Conservation (phyloP, 805 yeast species). For the Kodamaea laetipori region DNA sequence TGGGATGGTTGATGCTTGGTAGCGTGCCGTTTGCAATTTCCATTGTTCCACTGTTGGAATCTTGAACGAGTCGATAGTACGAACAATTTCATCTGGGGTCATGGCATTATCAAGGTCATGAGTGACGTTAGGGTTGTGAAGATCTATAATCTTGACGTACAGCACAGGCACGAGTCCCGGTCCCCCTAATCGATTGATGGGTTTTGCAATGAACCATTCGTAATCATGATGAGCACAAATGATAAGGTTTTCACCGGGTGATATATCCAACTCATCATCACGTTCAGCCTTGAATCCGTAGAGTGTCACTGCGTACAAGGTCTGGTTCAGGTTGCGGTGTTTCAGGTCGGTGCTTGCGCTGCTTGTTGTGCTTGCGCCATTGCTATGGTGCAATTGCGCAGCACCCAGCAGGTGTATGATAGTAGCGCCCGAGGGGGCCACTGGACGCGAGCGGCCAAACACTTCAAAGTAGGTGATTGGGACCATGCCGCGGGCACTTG, state of each 20-base stretch:
- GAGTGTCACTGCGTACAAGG: constrained; percentile 80
- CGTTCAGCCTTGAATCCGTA: constrained; percentile 85
- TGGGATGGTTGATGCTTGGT: constrained; percentile 86
- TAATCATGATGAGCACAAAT: constrained; percentile 94
- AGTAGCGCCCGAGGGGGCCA: constrained; percentile 12
- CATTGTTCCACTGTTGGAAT: constrained; percentile 95
- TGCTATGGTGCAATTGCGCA: constrained; percentile 17
- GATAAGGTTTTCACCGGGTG: constrained; percentile 84
- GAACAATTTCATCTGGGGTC: constrained; percentile 41
- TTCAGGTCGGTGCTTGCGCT: constrained; percentile 5
- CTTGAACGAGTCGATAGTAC: constrained; percentile 62
- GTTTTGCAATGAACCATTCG: constrained; percentile 98
- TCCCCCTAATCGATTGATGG: constrained; percentile 91
- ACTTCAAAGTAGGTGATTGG: constrained; percentile 84
- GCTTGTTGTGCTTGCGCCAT: constrained; percentile 20
- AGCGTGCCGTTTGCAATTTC: constrained; percentile 88
- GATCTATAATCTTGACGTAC: constrained; percentile 83
- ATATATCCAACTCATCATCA: constrained; percentile 81
- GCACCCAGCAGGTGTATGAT: constrained; percentile 17
- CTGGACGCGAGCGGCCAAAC: constrained; percentile 59
- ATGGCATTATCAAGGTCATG: constrained; percentile 44
- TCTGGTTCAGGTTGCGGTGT: constrained; percentile 33
- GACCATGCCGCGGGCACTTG: constrained; percentile 78
- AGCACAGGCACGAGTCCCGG: constrained; percentile 95
- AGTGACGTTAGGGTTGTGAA: constrained; percentile 49